Conservation (phyloP, 1,284 basidiomycete genomes). For the Ganoderma lucidum region DNA sequence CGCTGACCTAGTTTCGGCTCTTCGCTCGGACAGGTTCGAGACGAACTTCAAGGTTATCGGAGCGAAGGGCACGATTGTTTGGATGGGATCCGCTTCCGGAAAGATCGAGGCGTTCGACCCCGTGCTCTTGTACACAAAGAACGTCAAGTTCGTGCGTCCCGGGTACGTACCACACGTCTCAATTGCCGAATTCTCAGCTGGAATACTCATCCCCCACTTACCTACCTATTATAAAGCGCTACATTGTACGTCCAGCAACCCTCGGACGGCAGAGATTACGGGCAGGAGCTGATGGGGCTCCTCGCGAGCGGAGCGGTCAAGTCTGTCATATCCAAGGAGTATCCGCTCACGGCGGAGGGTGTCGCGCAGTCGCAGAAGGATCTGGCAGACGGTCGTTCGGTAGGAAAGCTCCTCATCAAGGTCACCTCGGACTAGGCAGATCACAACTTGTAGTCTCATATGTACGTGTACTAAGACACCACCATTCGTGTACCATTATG, state of each 20-base stretch:
- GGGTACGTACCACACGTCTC: conserved; percentile 54
- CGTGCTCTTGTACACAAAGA: conserved; percentile 83
- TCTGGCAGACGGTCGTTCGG: conserved; percentile 78
- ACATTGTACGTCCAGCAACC: conserved; percentile 75
- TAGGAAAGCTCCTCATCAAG: conserved; percentile 86
- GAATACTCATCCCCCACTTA: neutral
- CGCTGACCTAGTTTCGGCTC: neutral
- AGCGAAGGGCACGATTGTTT: conserved; percentile 86
- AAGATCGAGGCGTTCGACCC: conserved; percentile 77
- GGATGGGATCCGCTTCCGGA: conserved; percentile 93
- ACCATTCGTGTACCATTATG: no score
- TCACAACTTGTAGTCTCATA: no score
- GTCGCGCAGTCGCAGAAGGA: conserved; percentile 83
- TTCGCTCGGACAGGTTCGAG: conserved; percentile 67
- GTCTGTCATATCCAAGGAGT: conserved; percentile 79
- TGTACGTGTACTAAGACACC: no score
- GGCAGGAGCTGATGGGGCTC: conserved; percentile 70
- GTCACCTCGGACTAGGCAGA: conserved; percentile 31
- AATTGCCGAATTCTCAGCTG: neutral
- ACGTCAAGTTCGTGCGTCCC: conserved; percentile 81
- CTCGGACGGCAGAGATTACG: conserved; percentile 75
- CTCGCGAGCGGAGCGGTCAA: conserved; percentile 71
- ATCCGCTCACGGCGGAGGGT: conserved; percentile 86
- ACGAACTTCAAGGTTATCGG: conserved; percentile 82
- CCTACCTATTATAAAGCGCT: neutral